A percentile compares a stretch with the other conserved stretches of the same genome.
phyloP scores from a whole-genome alignment of 2,329 filamentous ascomycete species.

The Rhexocercosporidium sp. region DNA sequence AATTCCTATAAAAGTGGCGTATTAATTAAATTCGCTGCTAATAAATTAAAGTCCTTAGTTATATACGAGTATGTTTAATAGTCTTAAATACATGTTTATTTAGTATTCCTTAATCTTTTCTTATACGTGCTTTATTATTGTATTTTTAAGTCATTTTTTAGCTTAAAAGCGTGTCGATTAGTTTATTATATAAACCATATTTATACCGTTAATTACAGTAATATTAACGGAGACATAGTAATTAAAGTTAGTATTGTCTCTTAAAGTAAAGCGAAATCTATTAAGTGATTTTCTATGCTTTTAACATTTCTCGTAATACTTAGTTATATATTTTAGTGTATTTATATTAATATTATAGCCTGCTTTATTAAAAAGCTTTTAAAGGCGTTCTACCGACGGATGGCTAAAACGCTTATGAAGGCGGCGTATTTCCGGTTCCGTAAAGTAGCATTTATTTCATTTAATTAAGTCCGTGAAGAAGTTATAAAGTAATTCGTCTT shows the following conservation, averaged over 20 bases:
- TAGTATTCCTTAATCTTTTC: too few relatives aligned
- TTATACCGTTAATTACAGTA: too few relatives aligned
- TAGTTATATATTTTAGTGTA: not conserved
- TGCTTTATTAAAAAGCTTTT: too few relatives aligned
- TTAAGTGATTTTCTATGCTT: not conserved
- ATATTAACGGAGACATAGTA: not conserved
- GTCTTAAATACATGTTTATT: not conserved
- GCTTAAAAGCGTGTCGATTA: not conserved
- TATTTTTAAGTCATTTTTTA: too few relatives aligned
- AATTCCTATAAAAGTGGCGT: not conserved
- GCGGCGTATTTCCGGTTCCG: too few relatives aligned
- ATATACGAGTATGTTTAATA: not conserved
- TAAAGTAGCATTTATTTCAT: too few relatives aligned
- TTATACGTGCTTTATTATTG: too few relatives aligned
- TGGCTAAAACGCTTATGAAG: too few relatives aligned
- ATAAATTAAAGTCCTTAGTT: not conserved
- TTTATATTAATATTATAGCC: not conserved
- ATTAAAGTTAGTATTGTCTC: not conserved
- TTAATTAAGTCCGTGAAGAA: too few relatives aligned
- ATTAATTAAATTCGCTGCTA: too few relatives aligned
- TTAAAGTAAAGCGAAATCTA: not conserved
- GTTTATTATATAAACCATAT: not conserved
- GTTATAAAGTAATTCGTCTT: too few relatives aligned
- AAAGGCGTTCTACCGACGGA: too few relatives aligned
- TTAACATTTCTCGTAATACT: not conserved